Base-by-base conservation (phyloP, 2,329 filamentous ascomycete genomes). In the Helminthosporium solani region DNA sequence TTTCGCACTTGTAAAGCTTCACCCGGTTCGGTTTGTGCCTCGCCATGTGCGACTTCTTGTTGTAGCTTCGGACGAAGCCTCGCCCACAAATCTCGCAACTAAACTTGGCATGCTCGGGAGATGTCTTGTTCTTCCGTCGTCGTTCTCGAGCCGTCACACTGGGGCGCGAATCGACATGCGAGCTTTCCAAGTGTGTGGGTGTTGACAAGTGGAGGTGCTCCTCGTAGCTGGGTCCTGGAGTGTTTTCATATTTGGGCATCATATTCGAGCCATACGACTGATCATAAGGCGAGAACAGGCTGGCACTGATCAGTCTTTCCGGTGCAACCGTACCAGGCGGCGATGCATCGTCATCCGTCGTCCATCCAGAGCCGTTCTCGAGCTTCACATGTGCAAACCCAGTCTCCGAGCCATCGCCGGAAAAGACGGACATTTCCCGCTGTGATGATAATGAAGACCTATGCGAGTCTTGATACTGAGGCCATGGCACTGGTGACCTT, bases 31-130 rank as follows among this genome's bases (percentile, higher is more conserved):
- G 83, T 62, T 94, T 84, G 63, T 96, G 90, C 1, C 85, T 91
- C 62, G 91, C 86, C 78, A 91, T 80, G 67, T 95, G 90, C 23
- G 89, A 87, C 62, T 88, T 90, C 73, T 85, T 89, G 71, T 95
- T 95, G 74, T 92, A 95, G 60, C 83, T 86, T 51, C 90, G 78
- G 54, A 88, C 88, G 66, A 95, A 95, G 14, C 86, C 79, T 67
- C 86, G 88, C 6, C 85, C 84, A 63, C 90, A 96, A 2, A 84
- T 77, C 47, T 83, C 78, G 64, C 90, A 95, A 52, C 81, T 77
- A 68, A 82, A 86, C 57, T 84, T 88, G 44, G 86, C 86, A 57
- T 88, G 85, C 53, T 85, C 85, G 47, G 79, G 80, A 15, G 84
- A 83, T 2, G 82, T 85, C 18, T 40, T 49, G 14, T 50, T 53